These are phyloP conservation scores for Tripterygium wilfordii DNA, from an alignment of 177 flowering plant species.

Conservation along the genomic window DNA sequence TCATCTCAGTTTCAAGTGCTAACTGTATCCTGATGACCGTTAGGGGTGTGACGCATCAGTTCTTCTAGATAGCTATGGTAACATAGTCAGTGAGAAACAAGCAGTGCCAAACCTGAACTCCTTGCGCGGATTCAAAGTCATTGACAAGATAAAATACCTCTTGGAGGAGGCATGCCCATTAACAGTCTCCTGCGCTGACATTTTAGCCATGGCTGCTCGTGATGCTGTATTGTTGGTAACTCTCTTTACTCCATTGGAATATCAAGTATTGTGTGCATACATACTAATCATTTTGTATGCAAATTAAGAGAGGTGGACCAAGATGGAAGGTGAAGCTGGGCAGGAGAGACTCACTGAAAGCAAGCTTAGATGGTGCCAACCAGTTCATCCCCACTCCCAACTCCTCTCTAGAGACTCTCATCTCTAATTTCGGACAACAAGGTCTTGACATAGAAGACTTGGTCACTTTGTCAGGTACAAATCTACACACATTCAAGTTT, in stretches of 20 bases:
- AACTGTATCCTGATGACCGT: too few relatives aligned
- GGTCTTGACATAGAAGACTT: slow-evolving; percentile 61
- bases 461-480: slow-evolving; percentile 67
- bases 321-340: slow-evolving; percentile 62
- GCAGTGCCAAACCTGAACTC: slow-evolving; percentile 67
- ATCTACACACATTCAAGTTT: background rate
- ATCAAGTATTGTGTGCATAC: background rate
- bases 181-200: slow-evolving; percentile 80
- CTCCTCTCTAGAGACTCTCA: slow-evolving; percentile 49
- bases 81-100: slow-evolving; percentile 53
- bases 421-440: slow-evolving; percentile 51
- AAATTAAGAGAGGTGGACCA: slow-evolving; percentile 68
- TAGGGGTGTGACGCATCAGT: slow-evolving; percentile 92
- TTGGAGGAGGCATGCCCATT: slow-evolving; percentile 68
- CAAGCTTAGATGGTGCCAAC: slow-evolving; percentile 73
- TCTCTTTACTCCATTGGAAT: background rate
- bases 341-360: slow-evolving; percentile 60
- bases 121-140: slow-evolving; percentile 58
- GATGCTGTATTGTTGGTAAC: slow-evolving; percentile 56
- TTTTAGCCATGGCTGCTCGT: slow-evolving; percentile 68
- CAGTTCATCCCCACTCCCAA: slow-evolving; percentile 63
- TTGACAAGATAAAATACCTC: slow-evolving; percentile 52
- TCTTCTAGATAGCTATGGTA: slow-evolving; percentile 50
- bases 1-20: too few relatives aligned
- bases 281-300: background rate